Conservation (phyloP, 139 green algal species). For the Trebouxia sp. region DNA sequence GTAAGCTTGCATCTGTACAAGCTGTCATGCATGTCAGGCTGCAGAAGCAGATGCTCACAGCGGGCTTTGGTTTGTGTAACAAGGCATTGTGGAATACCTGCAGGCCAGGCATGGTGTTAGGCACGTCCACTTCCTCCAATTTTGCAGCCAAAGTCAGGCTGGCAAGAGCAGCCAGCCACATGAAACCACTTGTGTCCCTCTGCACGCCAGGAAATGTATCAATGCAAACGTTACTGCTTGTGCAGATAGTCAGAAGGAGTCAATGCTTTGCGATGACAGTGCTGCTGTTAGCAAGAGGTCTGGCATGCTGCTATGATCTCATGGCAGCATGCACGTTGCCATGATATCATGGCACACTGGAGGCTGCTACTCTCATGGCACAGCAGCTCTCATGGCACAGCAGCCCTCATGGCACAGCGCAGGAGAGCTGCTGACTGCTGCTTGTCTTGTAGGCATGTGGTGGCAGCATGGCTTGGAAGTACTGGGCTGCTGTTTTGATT, state of each 20-base stretch:
- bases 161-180: conserved; percentile 8
- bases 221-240: background rate
- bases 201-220: background rate
- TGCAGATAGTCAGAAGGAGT: background rate
- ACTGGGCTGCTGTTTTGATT: too few species aligned
- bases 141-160: conserved; percentile 33
- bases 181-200: background rate
- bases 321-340: too few species aligned
- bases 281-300: background rate
- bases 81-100: background rate
- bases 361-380: too few species aligned
- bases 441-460: too few species aligned
- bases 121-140: conserved; percentile 13
- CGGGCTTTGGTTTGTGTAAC: too few species aligned
- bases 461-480: too few species aligned
- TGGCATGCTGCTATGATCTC: too few species aligned
- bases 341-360: too few species aligned
- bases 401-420: too few species aligned
- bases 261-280: background rate
- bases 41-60: background rate
- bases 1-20: background rate
- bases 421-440: too few species aligned
- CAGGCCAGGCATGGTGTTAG: background rate
- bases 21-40: background rate
- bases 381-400: too few species aligned